Conservation (phyloP, 139 green algal genomes). For the Diplosphaera chodatii region DNA sequence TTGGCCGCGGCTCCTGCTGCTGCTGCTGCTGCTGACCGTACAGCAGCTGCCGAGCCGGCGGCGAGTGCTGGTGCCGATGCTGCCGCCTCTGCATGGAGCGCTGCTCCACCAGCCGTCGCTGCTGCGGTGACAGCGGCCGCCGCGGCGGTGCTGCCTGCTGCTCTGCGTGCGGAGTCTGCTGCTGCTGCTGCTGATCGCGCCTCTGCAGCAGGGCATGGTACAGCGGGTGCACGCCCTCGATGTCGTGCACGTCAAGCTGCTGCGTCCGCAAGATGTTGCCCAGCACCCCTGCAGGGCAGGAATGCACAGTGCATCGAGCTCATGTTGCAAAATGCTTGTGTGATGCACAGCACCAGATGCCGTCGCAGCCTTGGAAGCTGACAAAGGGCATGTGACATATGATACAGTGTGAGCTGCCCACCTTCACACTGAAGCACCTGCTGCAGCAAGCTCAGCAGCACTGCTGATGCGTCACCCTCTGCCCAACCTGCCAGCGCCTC, state of each 20-base stretch:
- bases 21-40: neutral
- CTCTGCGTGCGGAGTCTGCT: neutral
- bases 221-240: constrained; percentile 40
- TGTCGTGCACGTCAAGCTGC: constrained; percentile 45
- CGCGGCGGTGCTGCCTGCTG: neutral
- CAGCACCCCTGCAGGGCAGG: constrained; percentile 42
- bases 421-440: constrained; percentile 10
- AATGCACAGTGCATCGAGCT: too few species aligned
- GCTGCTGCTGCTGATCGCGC: neutral
- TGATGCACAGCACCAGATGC: neutral
- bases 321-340: too few species aligned
- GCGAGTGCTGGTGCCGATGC: neutral
- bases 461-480: neutral
- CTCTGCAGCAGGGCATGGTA: constrained; percentile 23
- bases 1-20: too few species aligned
- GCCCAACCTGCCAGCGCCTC: neutral
- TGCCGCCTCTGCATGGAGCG: neutral
- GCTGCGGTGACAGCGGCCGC: neutral
- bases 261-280: constrained; percentile 40
- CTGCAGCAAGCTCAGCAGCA: constrained; percentile 13
- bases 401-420: too few species aligned
- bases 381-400: too few species aligned
- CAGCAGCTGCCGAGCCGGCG: too few species aligned
- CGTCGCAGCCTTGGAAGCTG: neutral
- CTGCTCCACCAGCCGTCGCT: neutral